Percentiles rank a stretch among this genome's conserved stretches.
Conservation (phyloP, 345 rosid genomes). For the Gossypioides kirkii region DNA sequence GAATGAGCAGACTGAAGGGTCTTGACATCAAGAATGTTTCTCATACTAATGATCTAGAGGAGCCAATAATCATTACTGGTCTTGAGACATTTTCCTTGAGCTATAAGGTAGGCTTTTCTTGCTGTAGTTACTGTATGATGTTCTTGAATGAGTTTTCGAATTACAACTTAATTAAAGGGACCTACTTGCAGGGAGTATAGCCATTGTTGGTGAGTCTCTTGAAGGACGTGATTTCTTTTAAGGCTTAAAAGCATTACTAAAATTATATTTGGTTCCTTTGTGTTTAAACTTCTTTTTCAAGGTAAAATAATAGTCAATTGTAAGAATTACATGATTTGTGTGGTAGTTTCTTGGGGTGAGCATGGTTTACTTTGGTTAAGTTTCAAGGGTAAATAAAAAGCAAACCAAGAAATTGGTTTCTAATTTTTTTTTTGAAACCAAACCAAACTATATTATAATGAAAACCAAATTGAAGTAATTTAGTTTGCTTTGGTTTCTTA, state of each 20-base stretch:
- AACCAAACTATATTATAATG: background rate
- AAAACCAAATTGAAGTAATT: background rate
- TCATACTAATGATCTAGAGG: conserved; percentile 53
- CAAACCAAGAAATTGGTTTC: background rate
- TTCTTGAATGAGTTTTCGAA: background rate
- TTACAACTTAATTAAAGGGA: background rate
- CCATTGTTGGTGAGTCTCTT: background rate
- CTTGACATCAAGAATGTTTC: conserved; percentile 27
- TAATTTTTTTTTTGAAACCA: background rate
- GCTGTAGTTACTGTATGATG: background rate
- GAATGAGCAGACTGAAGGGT: conserved; percentile 59
- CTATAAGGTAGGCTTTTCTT: conserved; percentile 63
- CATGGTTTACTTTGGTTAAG: background rate
- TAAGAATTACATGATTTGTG: background rate
- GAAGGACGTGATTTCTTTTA: background rate
- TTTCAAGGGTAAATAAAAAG: background rate
- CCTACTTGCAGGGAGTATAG: conserved; percentile 1
- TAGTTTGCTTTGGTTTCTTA: background rate
- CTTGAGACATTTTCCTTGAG: conserved; percentile 94
- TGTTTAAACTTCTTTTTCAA: background rate
- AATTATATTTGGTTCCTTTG: background rate
- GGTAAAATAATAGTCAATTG: background rate
- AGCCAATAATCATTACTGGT: conserved; percentile 75
- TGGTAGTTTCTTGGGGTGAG: background rate
- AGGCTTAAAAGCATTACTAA: background rate